phyloP scores from a whole-genome alignment of 768 basidiomycete genomes.

The Austroboletus festivus region DNA sequence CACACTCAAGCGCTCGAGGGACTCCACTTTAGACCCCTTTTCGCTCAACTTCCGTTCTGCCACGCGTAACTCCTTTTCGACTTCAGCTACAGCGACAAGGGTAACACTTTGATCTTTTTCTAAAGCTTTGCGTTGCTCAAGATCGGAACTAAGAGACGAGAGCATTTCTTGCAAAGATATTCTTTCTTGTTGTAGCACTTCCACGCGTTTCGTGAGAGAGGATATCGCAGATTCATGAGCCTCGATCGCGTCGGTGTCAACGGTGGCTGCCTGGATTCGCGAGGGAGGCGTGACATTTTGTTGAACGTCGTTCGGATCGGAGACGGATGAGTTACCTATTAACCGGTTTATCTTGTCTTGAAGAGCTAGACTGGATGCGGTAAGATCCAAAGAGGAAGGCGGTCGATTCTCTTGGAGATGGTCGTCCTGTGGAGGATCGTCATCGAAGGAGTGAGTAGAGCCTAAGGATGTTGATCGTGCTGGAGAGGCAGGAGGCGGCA shows the following conservation, averaged over 20 bases:
- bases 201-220: constrained; percentile 38
- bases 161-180: constrained; percentile 47
- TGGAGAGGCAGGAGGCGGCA: constrained; percentile 80
- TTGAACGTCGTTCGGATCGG: constrained; percentile 10
- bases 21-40: constrained; percentile 42
- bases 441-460: constrained; percentile 39
- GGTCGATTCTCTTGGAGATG: constrained; percentile 10
- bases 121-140: constrained; percentile 26
- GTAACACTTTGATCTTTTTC: constrained; percentile 47
- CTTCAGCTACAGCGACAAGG: constrained; percentile 36
- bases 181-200: constrained; percentile 70
- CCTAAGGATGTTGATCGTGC: constrained; percentile 31
- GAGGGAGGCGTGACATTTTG: constrained; percentile 21
- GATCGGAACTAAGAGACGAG: constrained; percentile 20
- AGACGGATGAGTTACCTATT: constrained; percentile 30
- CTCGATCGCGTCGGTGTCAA: constrained; percentile 4
- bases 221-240: constrained; percentile 18
- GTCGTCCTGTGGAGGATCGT: constrained; percentile 21
- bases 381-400: constrained; percentile 34
- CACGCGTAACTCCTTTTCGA: constrained; percentile 41
- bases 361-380: constrained; percentile 38
- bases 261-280: constrained; percentile 41
- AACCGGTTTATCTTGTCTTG: constrained; percentile 51
- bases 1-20: constrained; percentile 44
- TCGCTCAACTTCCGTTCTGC: constrained; percentile 44